These are phyloP conservation scores for Colletotrichum sp. DNA, from an alignment of 2,329 filamentous ascomycete species.

Conservation along the genomic window DNA sequence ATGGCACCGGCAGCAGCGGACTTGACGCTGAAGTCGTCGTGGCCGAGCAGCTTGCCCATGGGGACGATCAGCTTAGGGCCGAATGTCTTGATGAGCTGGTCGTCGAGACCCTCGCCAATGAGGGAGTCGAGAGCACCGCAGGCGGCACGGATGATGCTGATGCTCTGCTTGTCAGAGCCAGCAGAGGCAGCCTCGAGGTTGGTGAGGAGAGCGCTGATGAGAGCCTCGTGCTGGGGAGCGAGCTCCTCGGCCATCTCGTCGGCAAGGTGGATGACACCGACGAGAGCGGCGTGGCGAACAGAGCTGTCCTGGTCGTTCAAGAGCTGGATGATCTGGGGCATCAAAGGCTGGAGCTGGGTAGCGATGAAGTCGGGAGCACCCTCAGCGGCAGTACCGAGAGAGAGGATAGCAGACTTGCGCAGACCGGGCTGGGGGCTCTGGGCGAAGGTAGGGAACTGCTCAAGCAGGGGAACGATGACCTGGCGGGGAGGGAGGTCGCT, in stretches of 20 bases:
- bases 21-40: constrained; percentile 89
- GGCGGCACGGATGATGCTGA: constrained; percentile 86
- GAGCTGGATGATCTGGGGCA: constrained; percentile 83
- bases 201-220: constrained; percentile 85
- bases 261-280: constrained; percentile 86
- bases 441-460: constrained; percentile 84
- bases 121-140: constrained; percentile 92
- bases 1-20: constrained; percentile 87
- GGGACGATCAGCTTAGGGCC: constrained; percentile 83
- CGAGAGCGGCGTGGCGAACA: constrained; percentile 86
- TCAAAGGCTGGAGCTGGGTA: constrained; percentile 84
- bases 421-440: constrained; percentile 75
- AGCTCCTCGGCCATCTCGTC: constrained; percentile 94
- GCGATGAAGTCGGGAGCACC: constrained; percentile 97
- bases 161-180: constrained; percentile 73
- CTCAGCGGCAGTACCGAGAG: constrained; percentile 93
- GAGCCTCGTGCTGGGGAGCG: constrained; percentile 79
- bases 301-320: constrained; percentile 83
- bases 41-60: constrained; percentile 81
- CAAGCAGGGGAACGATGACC: constrained; percentile 90
- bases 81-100: constrained; percentile 81
- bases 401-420: constrained; percentile 88
- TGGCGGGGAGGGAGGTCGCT: constrained; percentile 90
- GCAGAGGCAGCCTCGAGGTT: constrained; percentile 85
- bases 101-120: constrained; percentile 84